A percentile compares a stretch with the other conserved stretches of the same genome.
phyloP scores from a whole-genome alignment of 345 rosid genomes.

The Acer yangbiense region DNA sequence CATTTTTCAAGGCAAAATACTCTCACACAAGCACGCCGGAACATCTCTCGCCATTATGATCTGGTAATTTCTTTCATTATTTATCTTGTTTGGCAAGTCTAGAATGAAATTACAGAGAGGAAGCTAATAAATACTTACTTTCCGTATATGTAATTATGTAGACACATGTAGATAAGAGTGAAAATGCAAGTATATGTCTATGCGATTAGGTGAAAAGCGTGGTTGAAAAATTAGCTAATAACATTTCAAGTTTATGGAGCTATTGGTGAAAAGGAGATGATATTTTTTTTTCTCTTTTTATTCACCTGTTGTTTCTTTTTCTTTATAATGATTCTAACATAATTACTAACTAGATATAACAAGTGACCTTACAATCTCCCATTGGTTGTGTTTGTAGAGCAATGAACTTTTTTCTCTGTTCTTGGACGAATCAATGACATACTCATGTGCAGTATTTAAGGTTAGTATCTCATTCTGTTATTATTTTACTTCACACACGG shows the following conservation, averaged over 20 bases:
- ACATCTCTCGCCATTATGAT: slow-evolving; percentile 89
- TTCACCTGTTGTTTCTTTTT: not conserved
- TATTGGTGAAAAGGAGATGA: not conserved
- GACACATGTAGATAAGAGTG: not conserved
- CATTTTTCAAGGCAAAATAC: slow-evolving; percentile 80
- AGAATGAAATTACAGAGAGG: not conserved
- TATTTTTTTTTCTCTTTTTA: not conserved
- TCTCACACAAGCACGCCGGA: slow-evolving; percentile 90
- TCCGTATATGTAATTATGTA: not conserved
- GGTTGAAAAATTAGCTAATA: not conserved
- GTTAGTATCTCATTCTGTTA: slow-evolving; percentile 29
- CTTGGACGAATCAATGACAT: slow-evolving; percentile 89
- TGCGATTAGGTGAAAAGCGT: not conserved
- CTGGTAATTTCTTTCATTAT: slow-evolving; percentile 46
- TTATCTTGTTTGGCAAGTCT: not conserved
- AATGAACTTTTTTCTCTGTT: slow-evolving; percentile 76
- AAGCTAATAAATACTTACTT: not conserved
- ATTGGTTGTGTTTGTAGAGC: slow-evolving; percentile 47
- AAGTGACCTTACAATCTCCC: slow-evolving; percentile 6
- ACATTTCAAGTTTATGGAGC: not conserved
- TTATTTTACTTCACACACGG: not conserved
- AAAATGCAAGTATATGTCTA: not conserved
- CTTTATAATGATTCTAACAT: not conserved
- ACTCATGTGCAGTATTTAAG: slow-evolving; percentile 86
- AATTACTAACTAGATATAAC: not conserved